Base-by-base conservation (phyloP, 768 basidiomycete genomes). In the Paxillus involutus region DNA sequence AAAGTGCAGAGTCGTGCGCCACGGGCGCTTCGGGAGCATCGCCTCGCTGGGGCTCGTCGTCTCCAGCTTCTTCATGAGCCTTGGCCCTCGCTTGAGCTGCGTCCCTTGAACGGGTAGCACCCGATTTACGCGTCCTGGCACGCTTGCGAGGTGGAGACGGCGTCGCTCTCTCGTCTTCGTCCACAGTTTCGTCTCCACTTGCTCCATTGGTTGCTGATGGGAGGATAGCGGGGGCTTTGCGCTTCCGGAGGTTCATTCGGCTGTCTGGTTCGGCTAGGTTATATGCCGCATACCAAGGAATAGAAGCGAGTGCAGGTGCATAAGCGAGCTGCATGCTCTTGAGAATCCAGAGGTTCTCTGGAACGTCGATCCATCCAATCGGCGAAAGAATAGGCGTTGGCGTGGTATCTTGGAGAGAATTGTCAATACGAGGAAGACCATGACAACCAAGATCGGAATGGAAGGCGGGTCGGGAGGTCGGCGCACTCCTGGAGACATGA, bases 341-440 rank as follows among this genome's bases (percentile, higher is more conserved):
- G 6, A 70, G 71, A 29, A 72, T 66, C 69, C 69, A 70, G 40
- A 70, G 68, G 54, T 69, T 70, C 54, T 70, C 71, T 26, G 62
- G 64, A 14, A 57, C 53, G 21, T 68, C 69, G 47, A 71, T 70
- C 69, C 69, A 71, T 45, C 58, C 68, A 56, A 73, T 73, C 56
- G 71, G 70, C 35, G 71, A 66, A 17, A 71, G 64, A 35, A 70
- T 71, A 12, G 69, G 69, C 17, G 66, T 64, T 9, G 69, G 69
- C 0, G 62, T 66, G 1, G 62, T 58, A 50, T 68, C 69, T 70
- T 33, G 41, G 43, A 44, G 39, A 41, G 19, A 41, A 14, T 51
- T 30, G 55, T 68, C 33, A 63, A 21, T 26, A 53, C 29, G 24
- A n/a, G 10, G 16, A 32, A 50, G 19, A 33, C 11, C n/a, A 40